Evolutionary conservation across 176 grass and related monocot genomes (phyloP).

Genomic region (Bromus sterilis): DNA sequence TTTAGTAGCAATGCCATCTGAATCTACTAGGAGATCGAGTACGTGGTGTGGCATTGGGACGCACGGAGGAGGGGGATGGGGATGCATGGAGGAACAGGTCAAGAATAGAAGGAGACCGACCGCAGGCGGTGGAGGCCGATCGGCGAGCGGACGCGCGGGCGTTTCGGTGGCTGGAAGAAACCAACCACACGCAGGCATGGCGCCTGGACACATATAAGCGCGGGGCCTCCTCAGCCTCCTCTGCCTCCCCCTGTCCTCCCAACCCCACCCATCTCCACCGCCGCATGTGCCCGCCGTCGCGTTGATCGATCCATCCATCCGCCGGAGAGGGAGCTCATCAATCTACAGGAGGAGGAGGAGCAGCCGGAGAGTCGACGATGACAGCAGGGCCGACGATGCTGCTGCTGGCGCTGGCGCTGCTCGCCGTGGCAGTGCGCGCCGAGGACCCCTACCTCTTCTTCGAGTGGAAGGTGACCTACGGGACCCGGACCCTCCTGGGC

Average conservation of each 20-base stretch:
- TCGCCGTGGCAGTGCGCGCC: constrained; percentile 27
- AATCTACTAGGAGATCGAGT: too few relatives aligned
- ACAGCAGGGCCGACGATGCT: background rate
- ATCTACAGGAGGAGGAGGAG: background rate
- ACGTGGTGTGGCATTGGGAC: background rate
- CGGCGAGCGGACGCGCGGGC: constrained; percentile 43
- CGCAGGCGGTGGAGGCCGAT: constrained; percentile 6
- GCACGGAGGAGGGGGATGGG: background rate
- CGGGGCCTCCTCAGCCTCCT: background rate
- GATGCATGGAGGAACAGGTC: constrained; percentile 17
- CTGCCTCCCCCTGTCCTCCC: background rate
- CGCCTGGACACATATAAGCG: constrained; percentile 20
- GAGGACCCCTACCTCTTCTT: constrained; percentile 93
- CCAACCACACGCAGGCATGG: constrained; percentile 1
- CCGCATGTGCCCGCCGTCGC: background rate
- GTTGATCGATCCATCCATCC: background rate
- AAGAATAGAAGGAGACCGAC: constrained; percentile 6
- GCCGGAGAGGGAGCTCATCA: background rate
- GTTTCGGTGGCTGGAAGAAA: constrained; percentile 14
- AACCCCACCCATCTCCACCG: constrained; percentile 8
- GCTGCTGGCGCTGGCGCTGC: constrained; percentile 25
- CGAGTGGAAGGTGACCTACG: constrained; percentile 83
- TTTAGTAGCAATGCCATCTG: too few relatives aligned
- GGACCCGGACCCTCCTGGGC: constrained; percentile 53
- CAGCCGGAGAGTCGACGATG: background rate